A percentile compares a stretch with the other conserved stretches of the same genome.
Evolutionary conservation across 2,329 filamentous ascomycete species (phyloP).

Genomic region (Fusarium pseudograminearum): DNA sequence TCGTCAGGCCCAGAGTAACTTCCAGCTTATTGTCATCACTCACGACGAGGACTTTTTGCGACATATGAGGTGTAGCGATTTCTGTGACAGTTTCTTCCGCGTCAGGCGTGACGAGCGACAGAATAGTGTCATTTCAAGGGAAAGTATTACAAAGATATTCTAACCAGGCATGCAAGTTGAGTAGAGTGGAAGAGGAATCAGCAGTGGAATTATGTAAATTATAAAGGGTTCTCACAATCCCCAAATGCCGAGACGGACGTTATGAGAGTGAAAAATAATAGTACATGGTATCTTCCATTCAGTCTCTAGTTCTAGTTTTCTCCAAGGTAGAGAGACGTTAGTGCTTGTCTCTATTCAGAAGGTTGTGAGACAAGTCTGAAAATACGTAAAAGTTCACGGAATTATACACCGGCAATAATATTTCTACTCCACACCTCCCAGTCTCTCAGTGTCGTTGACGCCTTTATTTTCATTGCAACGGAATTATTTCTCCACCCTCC

Average conservation of each 20-base stretch:
- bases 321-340: background rate
- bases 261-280: conserved; percentile 16
- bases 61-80: conserved; percentile 94
- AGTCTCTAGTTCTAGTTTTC: background rate
- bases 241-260: conserved; percentile 2
- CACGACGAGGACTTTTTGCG: conserved; percentile 97
- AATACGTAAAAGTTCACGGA: conserved; percentile 37
- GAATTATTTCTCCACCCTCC: conserved; percentile 39
- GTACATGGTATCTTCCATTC: background rate
- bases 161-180: conserved; percentile 29
- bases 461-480: conserved; percentile 17
- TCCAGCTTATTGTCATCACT: conserved; percentile 98
- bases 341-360: background rate
- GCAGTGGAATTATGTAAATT: conserved; percentile 8
- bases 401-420: conserved; percentile 44
- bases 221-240: conserved; percentile 2
- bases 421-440: conserved; percentile 32
- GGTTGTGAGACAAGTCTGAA: background rate
- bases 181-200: background rate
- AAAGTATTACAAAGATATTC: conserved; percentile 67
- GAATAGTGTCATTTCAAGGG: conserved; percentile 85
- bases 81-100: conserved; percentile 91
- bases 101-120: conserved; percentile 86
- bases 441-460: conserved; percentile 33
- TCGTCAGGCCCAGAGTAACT: conserved; percentile 88